A percentile compares a stretch with the other conserved stretches of the same genome.
Conservation (phyloP, 176 grass and related monocot species). For the Paspalum vaginatum region DNA sequence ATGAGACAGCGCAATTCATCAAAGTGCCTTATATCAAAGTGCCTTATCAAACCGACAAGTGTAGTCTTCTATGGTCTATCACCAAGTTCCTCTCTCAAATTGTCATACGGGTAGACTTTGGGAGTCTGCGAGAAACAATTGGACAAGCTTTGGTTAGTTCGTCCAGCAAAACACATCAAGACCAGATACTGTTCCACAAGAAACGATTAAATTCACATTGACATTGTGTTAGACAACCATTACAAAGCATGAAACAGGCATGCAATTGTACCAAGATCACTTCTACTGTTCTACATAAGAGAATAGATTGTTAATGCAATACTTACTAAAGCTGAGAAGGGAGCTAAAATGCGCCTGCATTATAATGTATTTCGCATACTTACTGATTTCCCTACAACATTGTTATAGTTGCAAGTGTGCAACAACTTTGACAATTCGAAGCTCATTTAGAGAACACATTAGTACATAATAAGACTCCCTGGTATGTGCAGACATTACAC, state of each 20-base stretch:
- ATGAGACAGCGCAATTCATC: conserved; percentile 13
- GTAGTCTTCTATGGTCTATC: conserved; percentile 48
- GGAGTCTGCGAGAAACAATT: conserved; percentile 67
- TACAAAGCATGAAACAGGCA: background rate
- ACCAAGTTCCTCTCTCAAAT: conserved; percentile 83
- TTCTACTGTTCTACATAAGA: background rate
- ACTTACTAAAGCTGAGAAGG: background rate
- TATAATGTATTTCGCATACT: background rate
- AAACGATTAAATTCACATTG: background rate
- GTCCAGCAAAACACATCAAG: conserved; percentile 5
- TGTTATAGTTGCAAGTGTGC: background rate
- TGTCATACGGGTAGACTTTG: conserved; percentile 95
- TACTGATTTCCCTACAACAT: background rate
- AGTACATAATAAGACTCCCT: background rate
- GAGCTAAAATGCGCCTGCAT: background rate
- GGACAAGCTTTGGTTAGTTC: background rate
- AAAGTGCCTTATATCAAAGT: conserved; percentile 1
- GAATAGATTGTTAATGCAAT: background rate
- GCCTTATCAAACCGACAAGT: background rate
- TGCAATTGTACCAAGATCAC: background rate
- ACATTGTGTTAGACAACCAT: background rate
- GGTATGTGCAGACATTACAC: background rate
- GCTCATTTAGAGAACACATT: background rate
- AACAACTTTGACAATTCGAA: background rate
- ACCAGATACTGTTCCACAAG: background rate